Percentiles rank a stretch among this genome's conserved stretches.
phyloP scores from a whole-genome alignment of 192 early-diverging fungal genomes.

The Backusella luteola region DNA sequence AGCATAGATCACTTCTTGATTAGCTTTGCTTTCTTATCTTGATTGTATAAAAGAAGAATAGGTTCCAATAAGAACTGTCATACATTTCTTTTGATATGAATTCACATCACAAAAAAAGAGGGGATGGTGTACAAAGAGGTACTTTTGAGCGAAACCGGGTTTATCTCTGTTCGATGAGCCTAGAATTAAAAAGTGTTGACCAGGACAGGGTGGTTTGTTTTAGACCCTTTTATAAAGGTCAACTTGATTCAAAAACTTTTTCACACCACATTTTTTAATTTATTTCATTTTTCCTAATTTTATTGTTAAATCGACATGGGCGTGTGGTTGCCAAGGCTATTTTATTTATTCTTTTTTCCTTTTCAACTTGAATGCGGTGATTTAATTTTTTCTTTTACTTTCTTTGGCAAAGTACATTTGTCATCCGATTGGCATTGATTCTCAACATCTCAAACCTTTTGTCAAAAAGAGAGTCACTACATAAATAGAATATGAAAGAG shows the following conservation, averaged over 20 bases:
- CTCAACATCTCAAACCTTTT: not conserved
- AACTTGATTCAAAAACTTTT: not conserved
- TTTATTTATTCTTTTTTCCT: not conserved
- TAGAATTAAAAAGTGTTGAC: not conserved
- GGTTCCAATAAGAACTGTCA: not conserved
- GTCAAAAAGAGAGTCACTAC: not conserved
- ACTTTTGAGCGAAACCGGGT: not conserved
- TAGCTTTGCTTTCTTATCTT: not conserved
- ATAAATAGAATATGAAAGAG: not conserved
- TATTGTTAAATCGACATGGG: not conserved
- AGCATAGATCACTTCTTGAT: not conserved
- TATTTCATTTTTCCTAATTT: not conserved
- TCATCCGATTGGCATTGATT: slow-evolving; percentile 3
- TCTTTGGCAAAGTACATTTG: not conserved
- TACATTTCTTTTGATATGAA: not conserved
- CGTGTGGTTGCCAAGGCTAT: not conserved
- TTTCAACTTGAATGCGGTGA: not conserved
- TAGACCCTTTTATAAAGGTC: not conserved
- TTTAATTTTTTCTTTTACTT: not conserved
- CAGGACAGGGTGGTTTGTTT: not conserved
- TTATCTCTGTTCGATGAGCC: not conserved
- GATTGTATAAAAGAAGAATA: not conserved
- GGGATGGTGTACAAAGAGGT: not conserved
- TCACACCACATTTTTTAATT: not conserved
- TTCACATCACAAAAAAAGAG: not conserved